A percentile compares a stretch with the other conserved stretches of the same genome.
Conservation (phyloP, 169 alveolate genomes). For the Miamiensis avidus region DNA sequence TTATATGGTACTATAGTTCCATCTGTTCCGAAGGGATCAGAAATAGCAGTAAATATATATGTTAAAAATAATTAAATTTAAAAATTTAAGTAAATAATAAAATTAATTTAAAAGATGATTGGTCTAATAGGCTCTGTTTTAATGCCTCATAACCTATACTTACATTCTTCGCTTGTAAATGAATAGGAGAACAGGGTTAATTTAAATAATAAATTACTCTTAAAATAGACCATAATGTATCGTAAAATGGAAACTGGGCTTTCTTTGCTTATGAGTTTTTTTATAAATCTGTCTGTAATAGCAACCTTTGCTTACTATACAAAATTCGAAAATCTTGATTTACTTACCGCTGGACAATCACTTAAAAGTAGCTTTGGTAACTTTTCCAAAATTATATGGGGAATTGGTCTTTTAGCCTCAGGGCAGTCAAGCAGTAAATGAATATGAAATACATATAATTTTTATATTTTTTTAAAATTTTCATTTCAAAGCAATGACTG, state of each 20-base stretch:
- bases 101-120: slow-evolving; percentile 11
- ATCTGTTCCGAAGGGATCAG: slow-evolving; percentile 32
- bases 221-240: slow-evolving; percentile 38
- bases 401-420: slow-evolving; percentile 54
- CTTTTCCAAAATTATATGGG: slow-evolving; percentile 54
- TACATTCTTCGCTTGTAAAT: slow-evolving; percentile 65
- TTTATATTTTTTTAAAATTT: too few relatives aligned
- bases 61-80: too few relatives aligned
- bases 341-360: slow-evolving; percentile 42
- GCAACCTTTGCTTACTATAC: slow-evolving; percentile 52
- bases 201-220: not conserved
- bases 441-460: too few relatives aligned
- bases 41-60: not conserved
- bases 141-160: slow-evolving; percentile 78
- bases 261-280: slow-evolving; percentile 38
- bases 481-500: slow-evolving; percentile 38
- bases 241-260: slow-evolving; percentile 45
- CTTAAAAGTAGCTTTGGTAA: slow-evolving; percentile 48
- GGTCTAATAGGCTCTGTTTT: slow-evolving; percentile 70
- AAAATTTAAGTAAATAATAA: not conserved
- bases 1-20: slow-evolving; percentile 65
- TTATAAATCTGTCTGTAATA: slow-evolving; percentile 40
- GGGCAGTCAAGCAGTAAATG: slow-evolving; percentile 43
- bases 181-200: slow-evolving; percentile 38
- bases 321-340: slow-evolving; percentile 25